Conservation (phyloP, 345 rosid genomes). For the Streptanthus diversifolius region DNA sequence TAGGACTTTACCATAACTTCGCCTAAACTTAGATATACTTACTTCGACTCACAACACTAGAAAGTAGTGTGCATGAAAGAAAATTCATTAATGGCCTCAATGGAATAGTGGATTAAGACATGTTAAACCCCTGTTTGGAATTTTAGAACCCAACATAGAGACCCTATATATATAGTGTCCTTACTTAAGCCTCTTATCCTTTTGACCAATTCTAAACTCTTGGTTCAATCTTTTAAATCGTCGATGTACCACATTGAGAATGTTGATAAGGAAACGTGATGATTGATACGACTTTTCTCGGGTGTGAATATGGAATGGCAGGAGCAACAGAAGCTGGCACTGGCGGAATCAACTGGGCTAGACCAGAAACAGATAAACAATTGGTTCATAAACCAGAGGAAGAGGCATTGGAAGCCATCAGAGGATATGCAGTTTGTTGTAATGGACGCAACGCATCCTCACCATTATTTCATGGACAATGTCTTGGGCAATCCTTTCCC, state of each 20-base stretch:
- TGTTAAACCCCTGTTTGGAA: neutral
- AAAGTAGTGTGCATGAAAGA: neutral
- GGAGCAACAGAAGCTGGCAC: slow-evolving; percentile 90
- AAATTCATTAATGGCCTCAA: neutral
- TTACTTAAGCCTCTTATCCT: neutral
- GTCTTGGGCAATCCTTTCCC: slow-evolving; percentile 71
- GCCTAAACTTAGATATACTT: neutral
- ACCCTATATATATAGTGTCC: neutral
- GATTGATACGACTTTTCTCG: neutral
- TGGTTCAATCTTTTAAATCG: neutral
- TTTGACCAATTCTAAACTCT: neutral
- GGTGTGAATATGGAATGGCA: slow-evolving; percentile 30
- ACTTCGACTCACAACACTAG: neutral
- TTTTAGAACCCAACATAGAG: neutral
- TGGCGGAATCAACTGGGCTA: slow-evolving; percentile 84
- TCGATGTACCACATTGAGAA: neutral
- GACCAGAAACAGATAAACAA: slow-evolving; percentile 98
- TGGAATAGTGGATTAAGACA: neutral
- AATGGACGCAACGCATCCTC: slow-evolving; percentile 82
- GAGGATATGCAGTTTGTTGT: slow-evolving; percentile 95
- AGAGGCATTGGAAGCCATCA: slow-evolving; percentile 97
- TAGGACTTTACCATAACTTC: neutral
- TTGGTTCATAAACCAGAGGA: slow-evolving; percentile 99
- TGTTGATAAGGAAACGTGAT: neutral
- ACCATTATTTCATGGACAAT: slow-evolving; percentile 68